A percentile compares a stretch with the other conserved stretches of the same genome.
Evolutionary conservation across 1,284 basidiomycete genomes (phyloP).

Genomic region (Cystobasidium pallidum): DNA sequence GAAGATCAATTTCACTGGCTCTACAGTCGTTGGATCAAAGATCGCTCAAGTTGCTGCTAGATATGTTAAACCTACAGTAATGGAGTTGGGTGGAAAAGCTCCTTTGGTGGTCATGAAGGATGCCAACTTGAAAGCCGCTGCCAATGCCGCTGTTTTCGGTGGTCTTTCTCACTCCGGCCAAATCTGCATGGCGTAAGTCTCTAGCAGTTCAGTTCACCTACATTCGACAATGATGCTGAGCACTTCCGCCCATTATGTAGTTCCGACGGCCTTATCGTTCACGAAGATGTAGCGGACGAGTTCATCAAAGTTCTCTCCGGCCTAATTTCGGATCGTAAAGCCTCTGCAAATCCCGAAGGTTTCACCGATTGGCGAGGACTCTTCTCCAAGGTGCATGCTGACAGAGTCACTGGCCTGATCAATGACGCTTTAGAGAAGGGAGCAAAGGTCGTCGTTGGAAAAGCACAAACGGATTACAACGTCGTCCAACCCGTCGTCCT

Average conservation of each 20-base stretch:
- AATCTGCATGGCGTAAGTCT: slow-evolving; percentile 58
- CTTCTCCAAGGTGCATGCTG: slow-evolving; percentile 63
- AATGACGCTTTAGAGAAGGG: slow-evolving; percentile 63
- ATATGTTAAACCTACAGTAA: slow-evolving; percentile 57
- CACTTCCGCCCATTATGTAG: slow-evolving; percentile 50
- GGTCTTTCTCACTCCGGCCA: slow-evolving; percentile 68
- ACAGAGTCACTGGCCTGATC: slow-evolving; percentile 62
- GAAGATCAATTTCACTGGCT: slow-evolving; percentile 61
- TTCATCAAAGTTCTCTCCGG: slow-evolving; percentile 46
- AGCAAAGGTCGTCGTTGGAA: slow-evolving; percentile 58
- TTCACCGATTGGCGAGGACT: slow-evolving; percentile 55
- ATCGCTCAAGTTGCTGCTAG: slow-evolving; percentile 56
- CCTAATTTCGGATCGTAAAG: slow-evolving; percentile 35
- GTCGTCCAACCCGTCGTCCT: slow-evolving; percentile 65
- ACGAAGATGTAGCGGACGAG: slow-evolving; percentile 50
- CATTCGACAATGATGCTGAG: slow-evolving; percentile 46
- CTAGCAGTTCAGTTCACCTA: slow-evolving; percentile 47
- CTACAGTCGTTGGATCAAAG: slow-evolving; percentile 56
- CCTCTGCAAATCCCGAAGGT: slow-evolving; percentile 62
- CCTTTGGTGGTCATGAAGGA: slow-evolving; percentile 63
- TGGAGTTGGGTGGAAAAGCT: slow-evolving; percentile 56
- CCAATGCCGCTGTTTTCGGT: slow-evolving; percentile 61
- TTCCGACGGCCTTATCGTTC: slow-evolving; percentile 46
- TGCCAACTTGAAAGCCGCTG: slow-evolving; percentile 63
- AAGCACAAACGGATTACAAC: slow-evolving; percentile 46